A percentile compares a stretch with the other conserved stretches of the same genome.
Evolutionary conservation across 108 stramenopile species (phyloP).

Genomic region (Nitzschia sp.): DNA sequence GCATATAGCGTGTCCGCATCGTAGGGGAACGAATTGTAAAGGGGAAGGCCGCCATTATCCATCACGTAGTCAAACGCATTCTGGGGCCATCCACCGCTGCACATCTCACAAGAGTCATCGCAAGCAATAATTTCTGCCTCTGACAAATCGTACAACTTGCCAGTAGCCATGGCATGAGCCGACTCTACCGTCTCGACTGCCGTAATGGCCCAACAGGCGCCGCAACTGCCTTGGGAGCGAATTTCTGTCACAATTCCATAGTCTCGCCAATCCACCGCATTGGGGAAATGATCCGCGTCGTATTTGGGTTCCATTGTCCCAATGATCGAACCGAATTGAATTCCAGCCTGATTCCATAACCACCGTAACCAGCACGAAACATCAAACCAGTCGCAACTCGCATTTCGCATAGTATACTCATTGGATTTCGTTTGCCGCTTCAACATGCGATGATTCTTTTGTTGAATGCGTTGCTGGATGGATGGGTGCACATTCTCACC

Average conservation of each 20-base stretch:
- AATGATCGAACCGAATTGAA: slow-evolving; percentile 50
- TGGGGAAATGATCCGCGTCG: slow-evolving; percentile 53
- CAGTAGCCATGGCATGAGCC: slow-evolving; percentile 70
- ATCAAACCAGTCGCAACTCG: slow-evolving; percentile 69
- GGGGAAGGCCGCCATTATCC: slow-evolving; percentile 73
- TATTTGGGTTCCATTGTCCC: slow-evolving; percentile 75
- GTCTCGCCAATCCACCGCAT: slow-evolving; percentile 81
- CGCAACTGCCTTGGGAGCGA: slow-evolving; percentile 74
- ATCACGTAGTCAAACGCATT: slow-evolving; percentile 87
- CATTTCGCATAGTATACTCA: slow-evolving; percentile 14
- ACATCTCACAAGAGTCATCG: slow-evolving; percentile 78
- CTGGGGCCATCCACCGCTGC: slow-evolving; percentile 88
- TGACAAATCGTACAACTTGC: slow-evolving; percentile 60
- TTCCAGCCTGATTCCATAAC: slow-evolving; percentile 43
- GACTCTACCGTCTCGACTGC: slow-evolving; percentile 86
- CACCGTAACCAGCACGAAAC: slow-evolving; percentile 70
- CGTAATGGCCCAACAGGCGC: slow-evolving; percentile 94
- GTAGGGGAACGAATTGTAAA: slow-evolving; percentile 52
- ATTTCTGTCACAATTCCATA: slow-evolving; percentile 70
- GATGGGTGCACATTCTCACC: slow-evolving; percentile 40
- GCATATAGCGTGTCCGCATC: slow-evolving; percentile 67
- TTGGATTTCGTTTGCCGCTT: background rate
- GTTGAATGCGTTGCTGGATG: slow-evolving; percentile 30
- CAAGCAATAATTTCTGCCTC: slow-evolving; percentile 81
- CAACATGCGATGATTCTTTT: background rate